Conservation (phyloP, 345 rosid species). For the Rhizophora apiculata region DNA sequence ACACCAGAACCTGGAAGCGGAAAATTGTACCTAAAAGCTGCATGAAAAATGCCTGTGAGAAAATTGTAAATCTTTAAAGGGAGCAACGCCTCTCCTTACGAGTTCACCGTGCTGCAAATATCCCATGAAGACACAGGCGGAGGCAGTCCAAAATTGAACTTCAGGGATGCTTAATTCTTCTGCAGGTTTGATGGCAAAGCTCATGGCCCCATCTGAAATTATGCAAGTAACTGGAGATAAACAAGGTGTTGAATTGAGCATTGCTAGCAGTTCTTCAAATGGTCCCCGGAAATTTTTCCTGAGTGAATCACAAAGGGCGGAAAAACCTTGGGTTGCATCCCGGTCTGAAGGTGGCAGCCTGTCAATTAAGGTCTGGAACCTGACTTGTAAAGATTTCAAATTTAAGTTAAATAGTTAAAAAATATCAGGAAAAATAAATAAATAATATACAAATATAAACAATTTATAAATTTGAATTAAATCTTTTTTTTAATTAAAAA, state of each 20-base stretch:
- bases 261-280: conserved; percentile 8
- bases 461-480: too few species aligned
- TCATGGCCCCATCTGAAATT: background rate
- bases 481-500: too few species aligned
- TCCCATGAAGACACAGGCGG: conserved; percentile 17
- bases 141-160: conserved; percentile 16
- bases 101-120: conserved; percentile 31
- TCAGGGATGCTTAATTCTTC: background rate
- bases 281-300: conserved; percentile 14
- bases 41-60: background rate
- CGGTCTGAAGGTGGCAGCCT: conserved; percentile 26
- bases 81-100: conserved; percentile 25
- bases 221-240: background rate
- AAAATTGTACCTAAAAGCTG: background rate
- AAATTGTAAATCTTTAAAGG: conserved; percentile 33
- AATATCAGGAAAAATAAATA: too few species aligned
- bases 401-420: too few species aligned
- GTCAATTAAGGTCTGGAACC: too few species aligned
- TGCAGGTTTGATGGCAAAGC: background rate
- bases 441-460: too few species aligned
- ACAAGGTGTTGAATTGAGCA: conserved; percentile 4
- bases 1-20: background rate
- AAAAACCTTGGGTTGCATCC: conserved; percentile 17
- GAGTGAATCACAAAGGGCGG: conserved; percentile 10
- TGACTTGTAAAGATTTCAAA: too few species aligned